Evolutionary conservation across 2,329 filamentous ascomycete genomes (phyloP), one percentile per base, ranked within the genome.

Genomic region (Xylaria sp.): DNA sequence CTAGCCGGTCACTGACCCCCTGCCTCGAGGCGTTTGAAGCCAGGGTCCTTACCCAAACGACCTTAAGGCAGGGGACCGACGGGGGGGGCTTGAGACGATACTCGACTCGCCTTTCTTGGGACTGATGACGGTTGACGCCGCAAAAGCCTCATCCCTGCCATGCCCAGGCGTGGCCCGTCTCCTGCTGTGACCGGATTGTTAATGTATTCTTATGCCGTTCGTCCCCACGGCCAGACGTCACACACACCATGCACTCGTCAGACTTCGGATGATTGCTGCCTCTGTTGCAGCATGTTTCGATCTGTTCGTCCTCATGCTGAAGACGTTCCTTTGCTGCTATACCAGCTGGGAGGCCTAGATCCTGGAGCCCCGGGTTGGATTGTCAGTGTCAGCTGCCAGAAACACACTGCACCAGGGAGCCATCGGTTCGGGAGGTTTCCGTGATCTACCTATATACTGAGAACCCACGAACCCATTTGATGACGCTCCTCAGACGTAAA

Each of bases 161-260:
- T 69, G 65, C 70, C 69, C 75, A 73, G 65, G 70, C 66, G 69
- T 70, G 73, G 74, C 74, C 76, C 74, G 74, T 74, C 72, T 76
- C 74, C 74, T 79, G 79, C 80, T 82, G 80, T 79, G 80, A 83
- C 81, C 81, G 81, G 81, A 81, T 80, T 79, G 77, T 77, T 77
- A 73, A 80, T 79, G 73, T 81, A 77, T 80, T 82, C 78, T 82
- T 81, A 82, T 82, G 81, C 81, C 81, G 80, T 79, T 74, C 77
- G 71, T 75, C 73, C 73, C 72, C 73, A 74, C 72, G 71, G 71
- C 61, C 69, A 69, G 70, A 71, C 70, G 69, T 69, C 71, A 72
- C 69, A 69, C 70, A 69, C 67, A 71, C 70, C 64, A 70, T 72
- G 72, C 70, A 73, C 68, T 71, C 69, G 72, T 72, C 73, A 75